A percentile compares a stretch with the other conserved stretches of the same genome.
These are phyloP conservation scores for Lentinus brumalis DNA, from an alignment of 768 basidiomycete genomes.

Conservation along the genomic window DNA sequence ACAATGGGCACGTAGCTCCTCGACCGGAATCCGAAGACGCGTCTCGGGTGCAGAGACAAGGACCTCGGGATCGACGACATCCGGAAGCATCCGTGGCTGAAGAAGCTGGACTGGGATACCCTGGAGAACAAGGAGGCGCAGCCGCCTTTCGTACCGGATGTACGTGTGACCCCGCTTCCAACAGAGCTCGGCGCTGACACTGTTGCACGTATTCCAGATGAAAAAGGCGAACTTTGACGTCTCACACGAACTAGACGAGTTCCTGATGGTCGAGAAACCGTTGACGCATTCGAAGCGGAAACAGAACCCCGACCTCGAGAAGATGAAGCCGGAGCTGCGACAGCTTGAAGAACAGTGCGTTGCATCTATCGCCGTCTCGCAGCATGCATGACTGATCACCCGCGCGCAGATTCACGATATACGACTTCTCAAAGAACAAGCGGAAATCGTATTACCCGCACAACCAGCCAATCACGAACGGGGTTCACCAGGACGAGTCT, in stretches of 20 bases:
- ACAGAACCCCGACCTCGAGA: constrained; percentile 84
- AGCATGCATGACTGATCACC: too few species aligned
- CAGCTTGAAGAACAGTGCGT: constrained; percentile 91
- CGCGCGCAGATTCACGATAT: constrained; percentile 74
- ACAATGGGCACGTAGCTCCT: constrained; percentile 57
- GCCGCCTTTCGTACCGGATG: constrained; percentile 91
- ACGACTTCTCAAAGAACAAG: constrained; percentile 75
- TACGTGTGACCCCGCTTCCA: constrained; percentile 32
- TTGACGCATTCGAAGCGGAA: constrained; percentile 93
- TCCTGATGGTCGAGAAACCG: constrained; percentile 97
- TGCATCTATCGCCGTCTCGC: background rate
- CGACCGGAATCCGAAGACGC: constrained; percentile 74
- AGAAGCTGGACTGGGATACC: constrained; percentile 75
- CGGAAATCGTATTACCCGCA: constrained; percentile 89
- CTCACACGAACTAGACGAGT: constrained; percentile 95
- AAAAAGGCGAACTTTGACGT: constrained; percentile 99
- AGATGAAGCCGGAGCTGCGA: constrained; percentile 88
- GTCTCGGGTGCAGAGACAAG: constrained; percentile 78
- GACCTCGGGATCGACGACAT: constrained; percentile 78
- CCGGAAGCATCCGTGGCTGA: constrained; percentile 84
- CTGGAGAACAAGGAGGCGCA: constrained; percentile 68
- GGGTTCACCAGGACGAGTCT: constrained; percentile 21
- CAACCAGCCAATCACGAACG: constrained; percentile 59
- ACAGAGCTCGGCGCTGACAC: background rate
- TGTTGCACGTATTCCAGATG: constrained; percentile 49